Percentiles rank a stretch among this genome's conserved stretches.
Conservation (phyloP, 495 filamentous ascomycete species). For the Aeminium ludgeri region DNA sequence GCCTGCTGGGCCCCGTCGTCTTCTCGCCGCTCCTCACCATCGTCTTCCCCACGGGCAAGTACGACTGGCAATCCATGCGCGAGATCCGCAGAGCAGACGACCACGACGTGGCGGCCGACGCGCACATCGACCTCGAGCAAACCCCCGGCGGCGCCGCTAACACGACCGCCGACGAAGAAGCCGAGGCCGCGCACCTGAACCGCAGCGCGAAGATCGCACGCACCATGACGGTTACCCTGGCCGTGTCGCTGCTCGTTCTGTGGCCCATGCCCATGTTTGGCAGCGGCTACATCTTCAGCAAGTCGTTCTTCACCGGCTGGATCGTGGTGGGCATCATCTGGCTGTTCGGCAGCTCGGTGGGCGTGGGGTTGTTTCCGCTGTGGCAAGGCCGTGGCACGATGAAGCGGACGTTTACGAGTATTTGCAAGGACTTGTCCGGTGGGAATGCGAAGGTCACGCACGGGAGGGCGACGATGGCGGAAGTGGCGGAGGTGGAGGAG, state of each 20-base stretch:
- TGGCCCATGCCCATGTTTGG: conserved; percentile 97
- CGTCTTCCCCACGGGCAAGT: conserved; percentile 57
- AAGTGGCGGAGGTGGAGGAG: conserved; percentile 13
- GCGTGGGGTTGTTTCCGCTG: conserved; percentile 66
- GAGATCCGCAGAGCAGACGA: conserved; percentile 73
- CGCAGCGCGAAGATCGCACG: conserved; percentile 66
- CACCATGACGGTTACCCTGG: conserved; percentile 56
- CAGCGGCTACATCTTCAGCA: conserved; percentile 69
- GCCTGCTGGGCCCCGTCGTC: conserved; percentile 61
- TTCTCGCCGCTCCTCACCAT: conserved; percentile 68
- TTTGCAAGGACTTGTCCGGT: conserved; percentile 53
- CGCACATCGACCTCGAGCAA: conserved; percentile 54
- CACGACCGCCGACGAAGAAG: conserved; percentile 30
- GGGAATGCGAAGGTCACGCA: conserved; percentile 27
- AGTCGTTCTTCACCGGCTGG: conserved; percentile 88
- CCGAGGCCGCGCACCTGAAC: conserved; percentile 51
- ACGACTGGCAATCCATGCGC: conserved; percentile 81
- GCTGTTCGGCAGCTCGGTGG: conserved; percentile 55
- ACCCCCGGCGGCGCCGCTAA: conserved; percentile 37
- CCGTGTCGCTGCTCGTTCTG: conserved; percentile 59
- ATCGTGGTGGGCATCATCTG: conserved; percentile 71
- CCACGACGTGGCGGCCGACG: conserved; percentile 50
- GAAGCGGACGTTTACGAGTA: conserved; percentile 42
- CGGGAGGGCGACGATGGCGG: conserved; percentile 14
- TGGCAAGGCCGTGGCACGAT: conserved; percentile 65